Evolutionary conservation across 352 stramenopile species (phyloP).

Genomic region (Chrysophaeum taylorii): DNA sequence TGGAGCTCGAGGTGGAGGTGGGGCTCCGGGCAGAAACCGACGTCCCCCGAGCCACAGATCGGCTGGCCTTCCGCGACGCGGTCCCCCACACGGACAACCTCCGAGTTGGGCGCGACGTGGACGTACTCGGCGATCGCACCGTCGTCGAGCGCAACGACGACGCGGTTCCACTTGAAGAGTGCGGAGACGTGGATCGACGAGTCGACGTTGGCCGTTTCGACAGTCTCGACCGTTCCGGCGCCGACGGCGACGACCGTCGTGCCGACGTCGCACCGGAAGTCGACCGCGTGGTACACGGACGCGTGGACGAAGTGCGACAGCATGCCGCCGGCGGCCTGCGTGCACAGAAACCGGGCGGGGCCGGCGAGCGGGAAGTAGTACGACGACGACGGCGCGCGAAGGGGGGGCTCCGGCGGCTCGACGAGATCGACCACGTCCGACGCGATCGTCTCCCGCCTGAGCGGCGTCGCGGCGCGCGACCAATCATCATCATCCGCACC

Average conservation of each 20-base stretch:
- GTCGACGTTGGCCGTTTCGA: constrained; percentile 2
- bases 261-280: constrained; percentile 23
- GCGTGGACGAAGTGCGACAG: constrained; percentile 7
- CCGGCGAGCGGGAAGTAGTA: not conserved
- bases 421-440: constrained; percentile 11
- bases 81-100: constrained; percentile 7
- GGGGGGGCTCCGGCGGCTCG: not conserved
- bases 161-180: constrained; percentile 26
- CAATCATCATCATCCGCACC: too few species aligned
- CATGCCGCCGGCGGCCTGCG: not conserved
- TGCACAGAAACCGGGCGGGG: not conserved
- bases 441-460: too few species aligned
- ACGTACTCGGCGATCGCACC: constrained; percentile 23
- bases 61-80: not conserved
- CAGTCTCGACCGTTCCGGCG: constrained; percentile 4
- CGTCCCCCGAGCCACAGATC: constrained; percentile 16
- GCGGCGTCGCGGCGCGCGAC: too few species aligned
- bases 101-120: constrained; percentile 14
- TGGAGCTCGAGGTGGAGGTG: constrained; percentile 24
- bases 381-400: not conserved
- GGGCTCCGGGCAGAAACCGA: constrained; percentile 23
- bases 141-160: constrained; percentile 17
- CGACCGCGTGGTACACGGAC: constrained; percentile 8
- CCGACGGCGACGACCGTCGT: constrained; percentile 17
- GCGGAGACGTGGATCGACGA: constrained; percentile 18